Base-by-base conservation (phyloP, 2,329 filamentous ascomycete genomes). In the Penicillium psychrosexuale region DNA sequence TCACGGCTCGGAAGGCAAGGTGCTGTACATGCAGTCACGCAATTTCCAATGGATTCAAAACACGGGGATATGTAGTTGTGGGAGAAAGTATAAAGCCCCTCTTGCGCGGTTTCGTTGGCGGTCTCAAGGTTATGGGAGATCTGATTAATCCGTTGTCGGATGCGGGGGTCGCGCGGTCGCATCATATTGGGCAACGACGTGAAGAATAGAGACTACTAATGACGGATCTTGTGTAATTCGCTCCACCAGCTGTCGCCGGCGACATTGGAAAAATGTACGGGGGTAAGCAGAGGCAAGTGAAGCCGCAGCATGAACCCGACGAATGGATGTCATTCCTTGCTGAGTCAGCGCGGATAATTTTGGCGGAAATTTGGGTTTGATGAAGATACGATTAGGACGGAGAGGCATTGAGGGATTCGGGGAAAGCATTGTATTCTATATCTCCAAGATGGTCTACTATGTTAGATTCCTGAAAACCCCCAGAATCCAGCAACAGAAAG, bases 71-170 rank as follows among this genome's bases (percentile, higher is more conserved):
- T 81, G 74, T 96, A 97, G 65, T 84, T 80, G 70, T 96, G 90
- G 53, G 90, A 86, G 69, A 97, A 94, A 57, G 86, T 86, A 83
- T 92, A 97, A 67, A 97, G 88, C 53, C 88, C 87, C 45, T 90
- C 91, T 57, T 94, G 92, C n/a, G 93, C 91, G 53, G 90, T 88
- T 72, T 96, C 91, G 57, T 95, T 96, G 44, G 90, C 91, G 31
- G 89, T 84, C 75, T 97, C 93, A 74, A 95, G 85, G 67, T 93
- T 96, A 64, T 94, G 89, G 7, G 90, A 88, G 71, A 97, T 87
- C 70, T 94, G 90, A 72, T 97, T 95, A 83, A 96, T 90, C 66
- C 90, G 91, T 74, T 96, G 91, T 63, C 92, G 90, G 73, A 96
- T 85, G 67, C 92, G 89, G 58, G 92, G 92, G 75, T 97, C 92